Percentiles rank a stretch among this genome's conserved stretches.
These are phyloP conservation scores for Fusarium sp. DNA, from an alignment of 2,329 filamentous ascomycete genomes.

Conservation along the genomic window DNA sequence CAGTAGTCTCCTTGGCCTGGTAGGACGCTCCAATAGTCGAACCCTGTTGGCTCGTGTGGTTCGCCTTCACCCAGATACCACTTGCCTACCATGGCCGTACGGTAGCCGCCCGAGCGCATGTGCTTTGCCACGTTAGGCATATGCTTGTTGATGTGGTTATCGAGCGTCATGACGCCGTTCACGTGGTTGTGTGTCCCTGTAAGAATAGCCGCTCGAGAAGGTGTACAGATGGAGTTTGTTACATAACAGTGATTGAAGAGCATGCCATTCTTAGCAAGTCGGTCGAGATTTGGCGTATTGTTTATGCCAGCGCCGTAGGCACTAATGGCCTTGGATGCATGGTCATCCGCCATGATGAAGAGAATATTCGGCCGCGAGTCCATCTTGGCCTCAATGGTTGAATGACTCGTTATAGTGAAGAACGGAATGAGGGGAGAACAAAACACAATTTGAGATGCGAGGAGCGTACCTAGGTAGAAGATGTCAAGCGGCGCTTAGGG, in stretches of 20 bases:
- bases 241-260: slow-evolving; percentile 63
- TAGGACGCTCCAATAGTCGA: slow-evolving; percentile 62
- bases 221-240: slow-evolving; percentile 63
- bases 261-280: slow-evolving; percentile 60
- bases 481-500: too few species aligned
- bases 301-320: slow-evolving; percentile 62
- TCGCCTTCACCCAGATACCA: slow-evolving; percentile 62
- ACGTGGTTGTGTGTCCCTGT: slow-evolving; percentile 63
- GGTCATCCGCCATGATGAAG: slow-evolving; percentile 66
- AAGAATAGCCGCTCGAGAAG: slow-evolving; percentile 59
- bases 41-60: slow-evolving; percentile 57
- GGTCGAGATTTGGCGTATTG: slow-evolving; percentile 60
- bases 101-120: slow-evolving; percentile 56
- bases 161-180: slow-evolving; percentile 61
- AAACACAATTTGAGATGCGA: background rate
- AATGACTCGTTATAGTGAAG: background rate
- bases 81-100: slow-evolving; percentile 63
- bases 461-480: too few species aligned
- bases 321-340: slow-evolving; percentile 59
- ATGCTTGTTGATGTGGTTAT: slow-evolving; percentile 56
- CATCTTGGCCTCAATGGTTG: background rate
- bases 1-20: slow-evolving; percentile 63
- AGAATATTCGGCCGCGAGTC: slow-evolving; percentile 43
- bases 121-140: slow-evolving; percentile 62
- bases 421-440: background rate